These are phyloP conservation scores for Fusarium redolens DNA, from an alignment of 2,329 filamentous ascomycete species.

Conservation along the genomic window DNA sequence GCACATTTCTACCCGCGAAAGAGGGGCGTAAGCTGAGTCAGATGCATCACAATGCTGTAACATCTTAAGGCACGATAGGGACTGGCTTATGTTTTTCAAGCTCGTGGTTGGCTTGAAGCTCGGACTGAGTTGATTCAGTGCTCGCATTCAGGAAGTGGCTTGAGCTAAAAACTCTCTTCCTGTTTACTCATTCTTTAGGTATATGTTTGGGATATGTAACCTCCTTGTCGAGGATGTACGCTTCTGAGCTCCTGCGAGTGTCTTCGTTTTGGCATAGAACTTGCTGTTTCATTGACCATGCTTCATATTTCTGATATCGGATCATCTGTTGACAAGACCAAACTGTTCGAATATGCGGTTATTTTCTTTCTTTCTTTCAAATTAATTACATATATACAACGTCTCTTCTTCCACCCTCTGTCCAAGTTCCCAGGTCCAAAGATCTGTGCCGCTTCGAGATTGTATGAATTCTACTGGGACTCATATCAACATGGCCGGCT, in stretches of 20 bases:
- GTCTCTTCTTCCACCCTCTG: background rate
- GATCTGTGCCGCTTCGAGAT: background rate
- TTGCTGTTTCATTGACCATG: background rate
- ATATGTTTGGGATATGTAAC: too few relatives aligned
- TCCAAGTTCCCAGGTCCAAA: background rate
- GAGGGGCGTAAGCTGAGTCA: conserved; percentile 7
- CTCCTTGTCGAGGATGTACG: too few relatives aligned
- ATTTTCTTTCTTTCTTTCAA: background rate
- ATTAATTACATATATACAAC: background rate
- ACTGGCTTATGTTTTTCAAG: background rate
- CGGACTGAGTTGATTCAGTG: background rate
- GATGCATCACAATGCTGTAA: background rate
- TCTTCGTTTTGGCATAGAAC: accelerated
- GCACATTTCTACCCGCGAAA: background rate
- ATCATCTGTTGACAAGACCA: background rate
- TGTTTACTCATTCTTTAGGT: too few relatives aligned
- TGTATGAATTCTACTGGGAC: conserved; percentile 5
- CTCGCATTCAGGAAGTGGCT: background rate
- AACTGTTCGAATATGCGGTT: background rate
- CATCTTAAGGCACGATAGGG: background rate
- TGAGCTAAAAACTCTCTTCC: background rate
- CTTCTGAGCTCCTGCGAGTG: background rate
- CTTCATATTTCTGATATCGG: background rate
- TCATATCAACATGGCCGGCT: background rate
- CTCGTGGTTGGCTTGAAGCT: background rate